Base-by-base conservation (phyloP, 192 early-diverging fungal species). In the Coemansia sp. region DNA sequence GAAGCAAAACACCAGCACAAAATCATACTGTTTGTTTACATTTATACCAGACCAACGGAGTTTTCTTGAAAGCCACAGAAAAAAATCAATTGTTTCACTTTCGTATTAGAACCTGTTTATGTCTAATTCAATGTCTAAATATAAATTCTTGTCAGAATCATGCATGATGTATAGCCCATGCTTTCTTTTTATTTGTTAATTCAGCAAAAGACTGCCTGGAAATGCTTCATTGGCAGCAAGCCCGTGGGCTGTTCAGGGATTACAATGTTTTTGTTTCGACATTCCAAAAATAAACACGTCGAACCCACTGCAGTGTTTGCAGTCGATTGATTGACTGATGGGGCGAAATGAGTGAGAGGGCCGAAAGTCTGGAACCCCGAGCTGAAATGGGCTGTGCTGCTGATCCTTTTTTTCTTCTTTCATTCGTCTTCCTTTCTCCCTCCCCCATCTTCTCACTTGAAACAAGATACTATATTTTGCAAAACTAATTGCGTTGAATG, bases 311-410 rank as follows among this genome's bases (percentile, higher is more conserved):
- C 18, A 35, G 40, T 4, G 40, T 18, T 43, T 13, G 40, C 13
- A 18, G 40, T 12, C 35, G 35, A n/a, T n/a, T n/a, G n/a, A 13
- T 43, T 13, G 40, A 13, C 18, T 5, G 12, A 49, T 10, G 48
- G 0, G 48, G 23, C 6, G 26, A 51, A 51, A 26, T 1, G 23
- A 51, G 25, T 39, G 26, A 51, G 25, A 26, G 6, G 48, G 21
- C 48, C 48, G 25, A 25, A 9, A 26, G 48, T 51, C 48, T 51
- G 48, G 48, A 51, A 51, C 48, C 48, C 48, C 48, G 48, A 51
- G 48, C 26, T 26, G 48, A 26, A 51, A 51, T 9, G 48, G 48
- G 48, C 48, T 51, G 40, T 43, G 48, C 48, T 12, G 48, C 23
- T 12, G 48, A 51, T 51, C 48, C 21, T 51, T 51, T 51, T 26